Evolutionary conservation across 2,329 filamentous ascomycete genomes (phyloP).

Genomic region (Trichoderma sp.): DNA sequence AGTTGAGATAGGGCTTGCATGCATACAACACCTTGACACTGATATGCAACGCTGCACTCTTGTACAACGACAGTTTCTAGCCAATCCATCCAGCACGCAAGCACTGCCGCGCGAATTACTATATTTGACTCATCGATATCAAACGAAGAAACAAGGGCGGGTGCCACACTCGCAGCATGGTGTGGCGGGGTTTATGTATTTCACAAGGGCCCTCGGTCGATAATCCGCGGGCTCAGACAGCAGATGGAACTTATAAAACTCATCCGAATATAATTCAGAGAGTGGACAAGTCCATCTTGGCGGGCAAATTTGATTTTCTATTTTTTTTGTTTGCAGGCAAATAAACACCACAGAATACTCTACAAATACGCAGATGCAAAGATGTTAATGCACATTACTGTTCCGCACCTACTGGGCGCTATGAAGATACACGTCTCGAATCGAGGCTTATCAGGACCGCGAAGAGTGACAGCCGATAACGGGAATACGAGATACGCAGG

Average conservation of each 20-base stretch:
- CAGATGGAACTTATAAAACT: background rate
- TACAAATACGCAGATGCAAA: too few relatives aligned
- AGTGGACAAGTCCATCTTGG: background rate
- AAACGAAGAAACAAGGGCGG: background rate
- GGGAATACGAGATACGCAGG: background rate
- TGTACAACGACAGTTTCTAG: background rate
- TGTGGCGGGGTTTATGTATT: background rate
- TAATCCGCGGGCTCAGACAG: background rate
- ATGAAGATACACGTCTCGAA: background rate
- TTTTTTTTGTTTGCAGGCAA: background rate
- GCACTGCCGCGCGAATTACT: background rate
- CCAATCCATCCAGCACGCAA: constrained; percentile 15
- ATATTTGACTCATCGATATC: background rate
- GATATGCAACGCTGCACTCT: background rate
- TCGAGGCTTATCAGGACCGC: constrained; percentile 3
- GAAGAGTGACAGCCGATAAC: background rate
- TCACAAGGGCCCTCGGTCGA: background rate
- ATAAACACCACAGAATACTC: too few relatives aligned
- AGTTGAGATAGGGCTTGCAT: constrained; percentile 7
- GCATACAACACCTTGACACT: background rate
- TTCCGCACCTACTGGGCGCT: too few relatives aligned
- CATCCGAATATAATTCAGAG: background rate
- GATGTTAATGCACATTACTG: too few relatives aligned
- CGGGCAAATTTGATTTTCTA: background rate
- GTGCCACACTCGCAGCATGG: background rate